These are phyloP conservation scores for Suillus variegatus DNA, from an alignment of 768 basidiomycete species.

Conservation along the genomic window DNA sequence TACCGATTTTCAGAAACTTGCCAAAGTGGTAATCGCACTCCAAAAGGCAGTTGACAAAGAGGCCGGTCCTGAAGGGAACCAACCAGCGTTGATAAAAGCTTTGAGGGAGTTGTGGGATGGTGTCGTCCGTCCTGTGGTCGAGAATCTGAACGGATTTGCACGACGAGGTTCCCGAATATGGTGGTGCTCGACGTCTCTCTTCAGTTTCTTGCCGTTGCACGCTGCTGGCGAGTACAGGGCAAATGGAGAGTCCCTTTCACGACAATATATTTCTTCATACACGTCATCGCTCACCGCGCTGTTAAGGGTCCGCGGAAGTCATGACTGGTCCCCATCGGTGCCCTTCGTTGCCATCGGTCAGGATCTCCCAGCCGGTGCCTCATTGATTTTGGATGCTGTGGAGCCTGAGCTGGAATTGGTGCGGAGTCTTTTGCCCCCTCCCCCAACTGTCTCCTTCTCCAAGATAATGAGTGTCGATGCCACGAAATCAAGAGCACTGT, in stretches of 20 bases:
- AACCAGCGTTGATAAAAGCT: not conserved
- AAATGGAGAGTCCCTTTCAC: not conserved
- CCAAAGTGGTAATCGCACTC: too few species aligned
- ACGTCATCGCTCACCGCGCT: conserved; percentile 4
- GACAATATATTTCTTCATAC: not conserved
- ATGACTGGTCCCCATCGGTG: not conserved
- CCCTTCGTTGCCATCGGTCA: conserved; percentile 12
- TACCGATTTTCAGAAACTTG: not conserved
- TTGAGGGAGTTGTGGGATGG: conserved; percentile 4
- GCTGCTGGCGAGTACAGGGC: not conserved
- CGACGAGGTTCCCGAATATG: not conserved
- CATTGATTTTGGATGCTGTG: not conserved
- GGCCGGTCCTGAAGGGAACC: too few species aligned
- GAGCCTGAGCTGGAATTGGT: not conserved
- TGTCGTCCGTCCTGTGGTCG: conserved; percentile 1
- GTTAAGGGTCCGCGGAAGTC: conserved; percentile 7
- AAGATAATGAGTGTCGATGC: not conserved
- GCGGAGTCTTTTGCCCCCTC: not conserved
- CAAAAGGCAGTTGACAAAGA: too few species aligned
- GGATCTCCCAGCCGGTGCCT: not conserved
- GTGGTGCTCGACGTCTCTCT: not conserved
- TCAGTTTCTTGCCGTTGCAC: not conserved
- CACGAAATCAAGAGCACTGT: not conserved
- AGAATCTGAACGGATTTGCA: not conserved
- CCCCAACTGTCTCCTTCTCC: conserved; percentile 1